A percentile compares a stretch with the other conserved stretches of the same genome.
phyloP scores from a whole-genome alignment of 129 eudicot species.

The Helichrysum umbraculigerum region DNA sequence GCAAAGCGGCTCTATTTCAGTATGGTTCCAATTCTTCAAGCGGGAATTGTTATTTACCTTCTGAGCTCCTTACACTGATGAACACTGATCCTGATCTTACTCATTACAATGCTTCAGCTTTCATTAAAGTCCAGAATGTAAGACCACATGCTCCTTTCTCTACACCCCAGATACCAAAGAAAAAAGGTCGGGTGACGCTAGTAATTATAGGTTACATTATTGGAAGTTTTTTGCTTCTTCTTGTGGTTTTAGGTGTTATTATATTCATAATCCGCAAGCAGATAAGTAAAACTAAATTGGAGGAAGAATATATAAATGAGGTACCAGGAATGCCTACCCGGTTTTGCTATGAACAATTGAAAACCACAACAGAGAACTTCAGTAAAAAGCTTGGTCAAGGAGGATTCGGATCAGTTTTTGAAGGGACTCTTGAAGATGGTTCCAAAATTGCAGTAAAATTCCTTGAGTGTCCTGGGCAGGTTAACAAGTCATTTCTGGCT shows the following conservation, averaged over 20 bases:
- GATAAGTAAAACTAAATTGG: background rate
- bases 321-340: constrained; percentile 34
- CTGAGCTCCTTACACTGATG: constrained; percentile 32
- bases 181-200: background rate
- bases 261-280: background rate
- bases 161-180: too few relatives aligned
- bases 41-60: constrained; percentile 20
- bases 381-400: constrained; percentile 41
- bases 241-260: background rate
- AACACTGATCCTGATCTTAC: background rate
- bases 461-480: constrained; percentile 12
- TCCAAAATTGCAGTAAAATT: constrained; percentile 34
- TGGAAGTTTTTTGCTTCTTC: constrained; percentile 7
- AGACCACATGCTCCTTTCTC: too few relatives aligned
- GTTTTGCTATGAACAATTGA: constrained; percentile 24
- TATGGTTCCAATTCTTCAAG: background rate
- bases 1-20: constrained; percentile 42
- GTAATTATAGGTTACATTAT: constrained; percentile 20
- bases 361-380: constrained; percentile 27
- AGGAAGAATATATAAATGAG: constrained; percentile 27
- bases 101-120: constrained; percentile 3
- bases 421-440: constrained; percentile 24
- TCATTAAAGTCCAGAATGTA: constrained; percentile 32
- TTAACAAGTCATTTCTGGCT: constrained; percentile 30
- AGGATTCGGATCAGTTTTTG: constrained; percentile 45